Conservation (phyloP, 495 filamentous ascomycete genomes). For the Lasiosphaeris hirsuta region DNA sequence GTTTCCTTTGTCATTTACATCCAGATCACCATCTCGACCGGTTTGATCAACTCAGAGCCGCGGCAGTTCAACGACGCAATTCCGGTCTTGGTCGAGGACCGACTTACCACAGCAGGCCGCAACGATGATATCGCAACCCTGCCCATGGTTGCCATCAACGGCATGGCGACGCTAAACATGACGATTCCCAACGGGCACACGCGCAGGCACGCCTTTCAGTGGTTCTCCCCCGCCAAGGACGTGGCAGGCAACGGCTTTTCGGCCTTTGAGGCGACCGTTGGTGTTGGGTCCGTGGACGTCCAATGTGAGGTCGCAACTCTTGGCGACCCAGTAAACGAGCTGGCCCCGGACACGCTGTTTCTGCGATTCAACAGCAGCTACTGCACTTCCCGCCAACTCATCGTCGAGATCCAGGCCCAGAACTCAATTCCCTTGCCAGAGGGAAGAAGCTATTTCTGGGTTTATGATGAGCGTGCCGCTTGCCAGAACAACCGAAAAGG, state of each 20-base stretch:
- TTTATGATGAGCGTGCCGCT: slow-evolving; percentile 3
- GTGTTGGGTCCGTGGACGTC: neutral
- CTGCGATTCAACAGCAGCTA: slow-evolving; percentile 2
- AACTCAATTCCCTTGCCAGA: neutral
- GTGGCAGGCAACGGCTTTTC: neutral
- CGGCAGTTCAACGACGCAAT: neutral
- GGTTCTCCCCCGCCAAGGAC: neutral
- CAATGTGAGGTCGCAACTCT: neutral
- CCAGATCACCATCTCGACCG: slow-evolving; percentile 8
- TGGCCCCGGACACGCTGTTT: neutral
- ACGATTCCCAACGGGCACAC: slow-evolving; percentile 2
- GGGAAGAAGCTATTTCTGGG: slow-evolving; percentile 7
- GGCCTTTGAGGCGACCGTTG: neutral
- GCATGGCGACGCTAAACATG: slow-evolving; percentile 4
- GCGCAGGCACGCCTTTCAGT: neutral
- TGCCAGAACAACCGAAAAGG: neutral
- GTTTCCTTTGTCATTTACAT: slow-evolving; percentile 5
- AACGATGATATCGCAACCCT: neutral
- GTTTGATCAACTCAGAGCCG: slow-evolving; percentile 8
- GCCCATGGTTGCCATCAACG: slow-evolving; percentile 8
- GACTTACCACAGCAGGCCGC: neutral
- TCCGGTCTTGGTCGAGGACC: neutral
- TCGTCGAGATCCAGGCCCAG: slow-evolving; percentile 1
- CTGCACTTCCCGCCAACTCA: slow-evolving; percentile 1
- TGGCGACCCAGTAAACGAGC: neutral